Evolutionary conservation across 306 rosid species (phyloP).

Genomic region (Hippophae gyantsensis): DNA sequence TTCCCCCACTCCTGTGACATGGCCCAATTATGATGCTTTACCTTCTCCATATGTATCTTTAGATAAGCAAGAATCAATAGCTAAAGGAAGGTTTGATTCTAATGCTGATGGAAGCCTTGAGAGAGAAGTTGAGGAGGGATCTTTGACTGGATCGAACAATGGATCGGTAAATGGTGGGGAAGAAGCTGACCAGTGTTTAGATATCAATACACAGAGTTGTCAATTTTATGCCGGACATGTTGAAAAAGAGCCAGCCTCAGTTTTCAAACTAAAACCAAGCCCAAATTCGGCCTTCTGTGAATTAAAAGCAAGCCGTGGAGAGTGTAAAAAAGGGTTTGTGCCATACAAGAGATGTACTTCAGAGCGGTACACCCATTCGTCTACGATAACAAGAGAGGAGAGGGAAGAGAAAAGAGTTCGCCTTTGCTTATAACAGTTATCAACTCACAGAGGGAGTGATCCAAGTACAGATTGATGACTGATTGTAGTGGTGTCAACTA

Average conservation of each 20-base stretch:
- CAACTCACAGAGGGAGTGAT: too few relatives aligned
- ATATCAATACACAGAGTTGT: too few relatives aligned
- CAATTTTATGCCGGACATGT: slow-evolving; percentile 11
- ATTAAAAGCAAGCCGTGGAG: slow-evolving; percentile 21
- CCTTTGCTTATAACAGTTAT: slow-evolving; percentile 38
- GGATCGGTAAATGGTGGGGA: slow-evolving; percentile 32
- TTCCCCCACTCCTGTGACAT: slow-evolving; percentile 25
- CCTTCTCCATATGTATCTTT: slow-evolving; percentile 21
- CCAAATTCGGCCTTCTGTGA: slow-evolving; percentile 29
- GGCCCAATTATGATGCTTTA: slow-evolving; percentile 21
- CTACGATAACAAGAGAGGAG: slow-evolving; percentile 19
- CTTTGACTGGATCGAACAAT: slow-evolving; percentile 37
- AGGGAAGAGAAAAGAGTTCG: slow-evolving; percentile 37
- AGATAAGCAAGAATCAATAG: slow-evolving; percentile 13
- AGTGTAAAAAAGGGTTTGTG: slow-evolving; percentile 47
- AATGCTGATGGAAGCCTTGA: slow-evolving; percentile 19
- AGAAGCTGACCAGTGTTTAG: neutral
- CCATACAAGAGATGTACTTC: slow-evolving; percentile 62
- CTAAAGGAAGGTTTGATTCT: slow-evolving; percentile 11
- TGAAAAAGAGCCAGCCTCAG: slow-evolving; percentile 6
- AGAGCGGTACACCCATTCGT: slow-evolving; percentile 26
- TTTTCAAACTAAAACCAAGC: slow-evolving; percentile 14
- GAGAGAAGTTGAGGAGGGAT: slow-evolving; percentile 34
- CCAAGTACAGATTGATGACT: too few relatives aligned
- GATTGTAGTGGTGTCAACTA: too few relatives aligned